phyloP scores from a whole-genome alignment of 1,284 basidiomycete species.

The Naganishia sp. region DNA sequence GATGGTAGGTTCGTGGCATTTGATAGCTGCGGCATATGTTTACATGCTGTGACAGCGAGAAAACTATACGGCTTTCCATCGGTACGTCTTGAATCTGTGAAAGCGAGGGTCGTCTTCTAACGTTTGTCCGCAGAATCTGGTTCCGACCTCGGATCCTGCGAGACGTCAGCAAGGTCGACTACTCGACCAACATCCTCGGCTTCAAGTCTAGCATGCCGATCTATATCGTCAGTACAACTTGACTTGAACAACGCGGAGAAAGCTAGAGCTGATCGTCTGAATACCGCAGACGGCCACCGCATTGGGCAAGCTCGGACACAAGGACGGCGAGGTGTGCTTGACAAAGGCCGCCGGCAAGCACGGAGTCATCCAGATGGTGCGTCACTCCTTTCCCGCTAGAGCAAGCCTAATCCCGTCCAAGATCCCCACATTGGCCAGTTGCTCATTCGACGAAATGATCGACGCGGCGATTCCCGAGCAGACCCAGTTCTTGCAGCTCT shows the following conservation, averaged over 20 bases:
- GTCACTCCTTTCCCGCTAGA: slow-evolving; percentile 32
- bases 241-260: neutral
- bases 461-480: slow-evolving; percentile 73
- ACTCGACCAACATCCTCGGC: slow-evolving; percentile 75
- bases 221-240: slow-evolving; percentile 61
- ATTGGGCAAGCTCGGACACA: slow-evolving; percentile 87
- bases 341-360: slow-evolving; percentile 80
- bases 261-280: neutral
- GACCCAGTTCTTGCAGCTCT: slow-evolving; percentile 77
- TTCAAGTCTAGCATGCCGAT: slow-evolving; percentile 72
- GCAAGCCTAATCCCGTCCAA: slow-evolving; percentile 42
- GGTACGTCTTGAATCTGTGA: slow-evolving; percentile 55
- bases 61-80: slow-evolving; percentile 82
- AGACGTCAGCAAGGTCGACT: slow-evolving; percentile 76
- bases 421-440: slow-evolving; percentile 86
- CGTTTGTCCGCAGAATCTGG: slow-evolving; percentile 67
- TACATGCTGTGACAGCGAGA: slow-evolving; percentile 61
- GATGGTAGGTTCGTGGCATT: slow-evolving; percentile 48
- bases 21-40: slow-evolving; percentile 26
- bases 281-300: slow-evolving; percentile 64
- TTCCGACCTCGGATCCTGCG: slow-evolving; percentile 86
- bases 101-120: slow-evolving; percentile 21
- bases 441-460: slow-evolving; percentile 86
- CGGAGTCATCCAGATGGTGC: slow-evolving; percentile 83
- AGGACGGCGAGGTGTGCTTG: slow-evolving; percentile 84